A percentile compares a stretch with the other conserved stretches of the same genome.
Conservation (phyloP, 2,329 filamentous ascomycete genomes). For the Hymenotorrendiella dingleyae region DNA sequence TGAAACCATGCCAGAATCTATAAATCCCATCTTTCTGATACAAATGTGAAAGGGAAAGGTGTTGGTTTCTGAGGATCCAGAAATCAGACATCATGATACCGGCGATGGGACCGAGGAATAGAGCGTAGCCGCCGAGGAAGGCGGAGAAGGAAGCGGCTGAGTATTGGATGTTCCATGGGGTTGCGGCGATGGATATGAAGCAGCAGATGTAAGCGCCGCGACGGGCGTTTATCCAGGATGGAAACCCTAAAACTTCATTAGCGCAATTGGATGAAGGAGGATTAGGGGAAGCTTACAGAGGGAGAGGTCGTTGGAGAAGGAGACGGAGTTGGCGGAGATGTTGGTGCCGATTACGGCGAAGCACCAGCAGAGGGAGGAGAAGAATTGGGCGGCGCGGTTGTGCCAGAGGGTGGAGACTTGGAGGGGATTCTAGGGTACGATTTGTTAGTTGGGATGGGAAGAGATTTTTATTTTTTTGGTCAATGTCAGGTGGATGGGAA, state of each 20-base stretch:
- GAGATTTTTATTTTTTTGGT: no score
- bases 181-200: conserved; percentile 38
- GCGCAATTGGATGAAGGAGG: no score
- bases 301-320: conserved; percentile 34
- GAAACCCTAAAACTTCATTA: no score
- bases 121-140: conserved; percentile 28
- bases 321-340: conserved; percentile 35
- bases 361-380: conserved; percentile 24
- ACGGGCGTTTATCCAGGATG: conserved; percentile 44
- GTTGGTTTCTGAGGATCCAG: conserved; percentile 28
- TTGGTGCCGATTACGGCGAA: conserved; percentile 32
- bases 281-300: no score
- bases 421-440: no score
- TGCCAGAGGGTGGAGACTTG: conserved; percentile 22
- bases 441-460: no score
- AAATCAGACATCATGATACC: conserved; percentile 34
- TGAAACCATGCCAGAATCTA: conserved; percentile 18
- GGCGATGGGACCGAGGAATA: conserved; percentile 34
- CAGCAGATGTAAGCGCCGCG: conserved; percentile 39
- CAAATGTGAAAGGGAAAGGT: conserved; percentile 30
- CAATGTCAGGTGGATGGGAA: no score
- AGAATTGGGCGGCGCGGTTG: conserved; percentile 28
- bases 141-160: conserved; percentile 24
- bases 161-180: conserved; percentile 42
- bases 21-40: conserved; percentile 25